Evolutionary conservation across 139 green algal genomes (phyloP).

Genomic region (Axilococcus clingmanii): DNA sequence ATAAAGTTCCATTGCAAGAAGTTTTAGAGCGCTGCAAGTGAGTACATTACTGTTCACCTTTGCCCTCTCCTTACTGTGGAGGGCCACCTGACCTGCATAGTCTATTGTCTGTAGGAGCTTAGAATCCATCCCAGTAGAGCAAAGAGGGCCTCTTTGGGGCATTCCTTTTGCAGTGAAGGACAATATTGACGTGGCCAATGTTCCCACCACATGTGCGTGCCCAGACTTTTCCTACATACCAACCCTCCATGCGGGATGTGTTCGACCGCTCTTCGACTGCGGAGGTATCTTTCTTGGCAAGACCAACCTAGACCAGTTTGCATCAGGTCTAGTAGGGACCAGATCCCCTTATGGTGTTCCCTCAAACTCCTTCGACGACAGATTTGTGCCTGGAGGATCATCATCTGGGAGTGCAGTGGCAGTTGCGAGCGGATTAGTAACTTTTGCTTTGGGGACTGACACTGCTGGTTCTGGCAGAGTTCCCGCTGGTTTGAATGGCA

Average conservation of each 20-base stretch:
- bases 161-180: slow-evolving; percentile 71
- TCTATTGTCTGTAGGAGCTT: slow-evolving; percentile 31
- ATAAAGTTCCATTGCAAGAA: slow-evolving; percentile 11
- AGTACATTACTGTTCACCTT: background rate
- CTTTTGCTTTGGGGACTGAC: slow-evolving; percentile 75
- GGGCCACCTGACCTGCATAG: background rate
- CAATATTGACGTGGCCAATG: slow-evolving; percentile 67
- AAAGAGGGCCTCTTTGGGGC: slow-evolving; percentile 46
- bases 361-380: slow-evolving; percentile 45
- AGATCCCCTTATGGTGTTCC: slow-evolving; percentile 54
- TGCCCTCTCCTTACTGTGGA: background rate
- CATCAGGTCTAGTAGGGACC: slow-evolving; percentile 63
- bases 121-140: slow-evolving; percentile 19
- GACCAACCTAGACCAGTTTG: slow-evolving; percentile 82
- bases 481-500: slow-evolving; percentile 56
- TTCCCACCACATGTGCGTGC: slow-evolving; percentile 60
- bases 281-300: slow-evolving; percentile 57
- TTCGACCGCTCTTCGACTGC: slow-evolving; percentile 41
- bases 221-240: slow-evolving; percentile 45
- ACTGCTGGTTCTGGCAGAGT: slow-evolving; percentile 65
- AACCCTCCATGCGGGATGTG: slow-evolving; percentile 13
- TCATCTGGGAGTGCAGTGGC: slow-evolving; percentile 52
- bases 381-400: slow-evolving; percentile 62
- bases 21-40: slow-evolving; percentile 25
- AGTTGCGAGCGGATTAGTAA: slow-evolving; percentile 48